Evolutionary conservation across 345 rosid species (phyloP), one percentile per base, ranked within the genome.

Genomic region (Eutrema japonicum): DNA sequence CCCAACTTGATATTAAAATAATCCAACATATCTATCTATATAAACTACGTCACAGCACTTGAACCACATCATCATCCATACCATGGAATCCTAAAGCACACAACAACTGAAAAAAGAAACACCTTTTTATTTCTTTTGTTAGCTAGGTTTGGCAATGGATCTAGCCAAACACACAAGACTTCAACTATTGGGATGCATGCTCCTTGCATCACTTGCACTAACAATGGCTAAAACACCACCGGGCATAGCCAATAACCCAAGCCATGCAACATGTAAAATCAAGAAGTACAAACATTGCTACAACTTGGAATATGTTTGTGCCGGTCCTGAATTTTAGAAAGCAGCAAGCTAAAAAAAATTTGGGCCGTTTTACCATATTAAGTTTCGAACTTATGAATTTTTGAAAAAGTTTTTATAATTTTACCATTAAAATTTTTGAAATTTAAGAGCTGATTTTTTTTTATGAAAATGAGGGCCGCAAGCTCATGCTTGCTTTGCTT

Each of bases 171-270:
- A 63, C 22, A 53, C 46, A 22, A 78, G 69, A 46, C 42, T 61
- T 4, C 68, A 49, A 5, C 16, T 82, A 69, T 47, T 72, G 22
- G 46, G 73, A 35, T 43, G 76, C 72, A 66, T 84, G n/a, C 49
- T 85, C 9, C 26, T 85, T 9, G 66, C 77, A 72, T 58, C 84
- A 33, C 45, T 77, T 5, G 79, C 76, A n/a, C 27, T 70, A 43
- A 74, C 52, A 26, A 77, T 51, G 18, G 85, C 85, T 14, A 62
- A 79, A 8, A 66, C 72, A 33, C 86, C 88, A 18, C 89, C 86
- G 0, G 86, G 87, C 18, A 82, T 87, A 52, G 86, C 87, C 45
- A 82, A 87, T 7, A 77, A 83, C 53, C 86, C 80, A n/a, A 87
- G 85, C 77, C 62, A 73, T 11, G 78, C 89, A 52, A 77, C 74